Percentiles rank a stretch among this genome's conserved stretches.
Conservation (phyloP, 208 protist species). For the Trichomonas gallinae region DNA sequence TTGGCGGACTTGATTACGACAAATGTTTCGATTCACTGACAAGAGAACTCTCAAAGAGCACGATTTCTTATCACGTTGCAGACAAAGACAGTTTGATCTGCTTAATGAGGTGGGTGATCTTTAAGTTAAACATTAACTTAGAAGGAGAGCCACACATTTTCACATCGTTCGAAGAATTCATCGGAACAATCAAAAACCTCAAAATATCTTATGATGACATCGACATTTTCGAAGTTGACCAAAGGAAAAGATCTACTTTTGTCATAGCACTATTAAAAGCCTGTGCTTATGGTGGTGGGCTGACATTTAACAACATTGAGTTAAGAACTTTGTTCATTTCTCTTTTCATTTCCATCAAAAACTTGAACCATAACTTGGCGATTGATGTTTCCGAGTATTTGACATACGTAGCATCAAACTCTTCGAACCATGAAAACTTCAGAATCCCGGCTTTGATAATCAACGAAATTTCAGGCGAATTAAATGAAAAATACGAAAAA, state of each 20-base stretch:
- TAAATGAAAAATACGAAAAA: neutral
- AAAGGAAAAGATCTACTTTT: neutral
- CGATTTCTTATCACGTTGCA: neutral
- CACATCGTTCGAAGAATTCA: neutral
- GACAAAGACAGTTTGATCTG: neutral
- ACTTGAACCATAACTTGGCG: neutral
- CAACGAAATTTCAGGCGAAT: neutral
- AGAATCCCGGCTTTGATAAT: neutral
- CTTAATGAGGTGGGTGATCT: neutral
- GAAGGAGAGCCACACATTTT: neutral
- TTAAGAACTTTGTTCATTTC: neutral
- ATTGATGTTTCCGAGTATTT: neutral
- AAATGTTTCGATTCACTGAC: neutral
- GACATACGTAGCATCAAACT: neutral
- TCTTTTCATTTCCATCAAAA: neutral
- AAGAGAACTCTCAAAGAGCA: neutral
- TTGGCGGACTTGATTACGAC: neutral
- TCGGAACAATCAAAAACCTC: neutral
- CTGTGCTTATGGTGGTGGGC: neutral
- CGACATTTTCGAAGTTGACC: neutral
- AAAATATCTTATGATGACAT: neutral
- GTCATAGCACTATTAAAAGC: neutral
- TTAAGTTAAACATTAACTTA: neutral
- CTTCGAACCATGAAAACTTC: neutral
- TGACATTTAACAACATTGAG: neutral